Evolutionary conservation across 805 yeast genomes (phyloP).

Genomic region (Cephaloascus fragrans): DNA sequence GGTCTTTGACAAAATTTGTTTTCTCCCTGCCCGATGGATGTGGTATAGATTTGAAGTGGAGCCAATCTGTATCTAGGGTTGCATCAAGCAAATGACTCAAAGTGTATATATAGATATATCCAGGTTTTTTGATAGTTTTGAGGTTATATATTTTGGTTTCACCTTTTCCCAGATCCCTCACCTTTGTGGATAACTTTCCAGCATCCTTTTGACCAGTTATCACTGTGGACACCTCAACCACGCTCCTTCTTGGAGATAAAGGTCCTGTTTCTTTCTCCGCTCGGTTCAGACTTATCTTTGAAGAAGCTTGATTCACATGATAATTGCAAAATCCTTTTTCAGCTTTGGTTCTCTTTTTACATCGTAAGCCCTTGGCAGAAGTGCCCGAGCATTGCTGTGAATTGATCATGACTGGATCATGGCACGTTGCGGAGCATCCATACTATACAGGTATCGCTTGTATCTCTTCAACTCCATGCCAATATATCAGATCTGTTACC

Average conservation of each 20-base stretch:
- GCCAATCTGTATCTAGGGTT: slow-evolving; percentile 19
- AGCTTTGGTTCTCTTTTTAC: background rate
- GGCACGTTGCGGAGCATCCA: too few species aligned
- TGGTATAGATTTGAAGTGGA: slow-evolving; percentile 24
- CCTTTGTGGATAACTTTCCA: background rate
- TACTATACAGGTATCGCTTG: too few species aligned
- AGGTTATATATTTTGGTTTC: background rate
- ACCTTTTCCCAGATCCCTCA: background rate
- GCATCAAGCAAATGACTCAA: slow-evolving; percentile 23
- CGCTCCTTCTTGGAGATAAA: background rate
- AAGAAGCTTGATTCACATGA: background rate
- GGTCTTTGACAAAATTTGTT: too few species aligned
- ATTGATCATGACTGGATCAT: too few species aligned
- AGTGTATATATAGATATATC: slow-evolving; percentile 44
- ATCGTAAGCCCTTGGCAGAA: background rate
- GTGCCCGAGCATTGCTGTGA: background rate
- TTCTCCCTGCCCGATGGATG: too few species aligned
- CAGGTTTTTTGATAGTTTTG: slow-evolving; percentile 11
- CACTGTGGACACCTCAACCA: background rate
- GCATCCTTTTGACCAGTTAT: background rate
- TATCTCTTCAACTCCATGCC: too few species aligned
- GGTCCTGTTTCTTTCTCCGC: slow-evolving; percentile 1
- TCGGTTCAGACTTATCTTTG: background rate
- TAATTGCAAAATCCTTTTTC: background rate
- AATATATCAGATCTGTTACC: too few species aligned